phyloP scores from a whole-genome alignment of 1,284 basidiomycete species.

The Cutaneotrichosporon sp. region DNA sequence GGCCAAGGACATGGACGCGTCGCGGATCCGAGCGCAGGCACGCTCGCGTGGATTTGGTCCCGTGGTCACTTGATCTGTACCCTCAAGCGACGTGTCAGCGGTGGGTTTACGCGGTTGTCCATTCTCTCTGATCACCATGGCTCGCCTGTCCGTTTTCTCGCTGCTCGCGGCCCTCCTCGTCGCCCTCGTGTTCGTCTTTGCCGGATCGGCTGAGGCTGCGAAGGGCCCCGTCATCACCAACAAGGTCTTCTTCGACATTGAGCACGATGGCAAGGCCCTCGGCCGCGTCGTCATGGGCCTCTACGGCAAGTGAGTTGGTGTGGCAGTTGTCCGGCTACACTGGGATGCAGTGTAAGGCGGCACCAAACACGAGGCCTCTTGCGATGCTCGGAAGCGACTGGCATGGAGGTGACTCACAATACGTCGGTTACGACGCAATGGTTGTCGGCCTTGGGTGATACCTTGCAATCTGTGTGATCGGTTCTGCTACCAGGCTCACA shows the following conservation, averaged over 20 bases:
- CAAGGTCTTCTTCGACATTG: constrained; percentile 89
- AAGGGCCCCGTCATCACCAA: constrained; percentile 74
- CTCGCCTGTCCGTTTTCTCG: constrained; percentile 63
- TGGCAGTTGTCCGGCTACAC: no score
- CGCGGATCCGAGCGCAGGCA: neutral
- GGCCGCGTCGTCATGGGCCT: constrained; percentile 82
- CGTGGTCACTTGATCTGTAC: neutral
- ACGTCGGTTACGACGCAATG: no score
- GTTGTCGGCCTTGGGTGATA: neutral
- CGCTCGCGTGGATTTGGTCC: neutral
- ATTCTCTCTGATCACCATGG: constrained; percentile 32
- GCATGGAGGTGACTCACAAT: neutral
- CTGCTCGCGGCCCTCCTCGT: constrained; percentile 66
- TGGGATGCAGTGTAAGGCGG: neutral
- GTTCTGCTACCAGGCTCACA: neutral
- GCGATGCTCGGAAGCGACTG: neutral
- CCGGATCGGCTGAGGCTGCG: constrained; percentile 41
- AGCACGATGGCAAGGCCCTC: constrained; percentile 77
- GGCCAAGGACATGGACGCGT: constrained; percentile 3
- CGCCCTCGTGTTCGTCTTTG: constrained; percentile 57
- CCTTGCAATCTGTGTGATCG: neutral
- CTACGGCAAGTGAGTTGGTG: constrained; percentile 64
- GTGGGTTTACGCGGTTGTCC: neutral
- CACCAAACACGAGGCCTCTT: neutral
- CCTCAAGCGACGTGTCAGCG: neutral